A percentile compares a stretch with the other conserved stretches of the same genome.
Conservation (phyloP, 2,329 filamentous ascomycete species). For the Alternaria angustiovoidea region DNA sequence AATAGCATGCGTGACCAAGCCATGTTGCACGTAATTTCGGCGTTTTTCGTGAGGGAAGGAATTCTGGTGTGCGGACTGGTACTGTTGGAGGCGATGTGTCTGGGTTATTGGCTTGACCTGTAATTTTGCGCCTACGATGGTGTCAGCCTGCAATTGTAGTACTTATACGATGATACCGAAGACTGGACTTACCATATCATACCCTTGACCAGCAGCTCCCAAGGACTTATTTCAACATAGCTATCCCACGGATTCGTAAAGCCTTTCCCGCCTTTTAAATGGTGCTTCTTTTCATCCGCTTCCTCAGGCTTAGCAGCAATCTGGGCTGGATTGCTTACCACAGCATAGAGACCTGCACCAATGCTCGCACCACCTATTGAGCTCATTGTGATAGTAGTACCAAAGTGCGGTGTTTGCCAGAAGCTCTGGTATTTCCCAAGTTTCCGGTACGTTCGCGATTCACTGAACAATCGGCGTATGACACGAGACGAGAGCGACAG, state of each 20-base stretch:
- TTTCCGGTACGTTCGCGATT: background rate
- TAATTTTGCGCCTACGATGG: slow-evolving; percentile 54
- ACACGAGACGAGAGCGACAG: slow-evolving; percentile 10
- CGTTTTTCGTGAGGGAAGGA: slow-evolving; percentile 68
- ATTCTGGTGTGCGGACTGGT: slow-evolving; percentile 70
- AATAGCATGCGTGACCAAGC: slow-evolving; percentile 95
- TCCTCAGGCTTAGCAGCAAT: slow-evolving; percentile 56
- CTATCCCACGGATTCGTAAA: slow-evolving; percentile 67
- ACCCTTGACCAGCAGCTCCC: slow-evolving; percentile 43
- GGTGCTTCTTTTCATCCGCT: slow-evolving; percentile 58
- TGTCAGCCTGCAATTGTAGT: background rate
- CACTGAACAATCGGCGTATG: slow-evolving; percentile 3
- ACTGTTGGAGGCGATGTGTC: slow-evolving; percentile 73
- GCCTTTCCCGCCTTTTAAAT: slow-evolving; percentile 61
- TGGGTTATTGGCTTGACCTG: slow-evolving; percentile 62
- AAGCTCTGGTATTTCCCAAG: slow-evolving; percentile 2
- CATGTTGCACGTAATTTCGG: slow-evolving; percentile 81
- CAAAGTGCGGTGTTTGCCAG: slow-evolving; percentile 35
- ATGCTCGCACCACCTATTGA: slow-evolving; percentile 35
- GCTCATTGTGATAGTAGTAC: slow-evolving; percentile 42
- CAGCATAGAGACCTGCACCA: slow-evolving; percentile 50
- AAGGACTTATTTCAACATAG: slow-evolving; percentile 52
- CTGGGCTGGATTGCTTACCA: slow-evolving; percentile 51
- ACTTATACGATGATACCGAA: background rate
- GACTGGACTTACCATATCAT: slow-evolving; percentile 50